phyloP scores from a whole-genome alignment of 768 basidiomycete genomes.

The Boletus sensibilis region DNA sequence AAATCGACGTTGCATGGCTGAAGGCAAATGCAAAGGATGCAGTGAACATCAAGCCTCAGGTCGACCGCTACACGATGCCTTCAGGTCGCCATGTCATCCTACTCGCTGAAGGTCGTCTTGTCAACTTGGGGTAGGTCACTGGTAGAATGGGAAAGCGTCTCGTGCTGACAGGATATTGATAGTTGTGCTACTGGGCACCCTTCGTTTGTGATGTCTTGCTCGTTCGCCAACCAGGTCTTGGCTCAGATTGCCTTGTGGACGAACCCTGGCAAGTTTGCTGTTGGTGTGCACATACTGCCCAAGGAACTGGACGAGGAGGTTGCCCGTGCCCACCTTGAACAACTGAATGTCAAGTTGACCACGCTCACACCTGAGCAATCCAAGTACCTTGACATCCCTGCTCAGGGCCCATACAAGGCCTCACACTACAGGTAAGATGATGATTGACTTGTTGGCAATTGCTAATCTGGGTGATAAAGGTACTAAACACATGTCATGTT shows the following conservation, averaged over 20 bases:
- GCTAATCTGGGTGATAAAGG: constrained; percentile 18
- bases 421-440: constrained; percentile 57
- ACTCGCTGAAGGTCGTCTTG: constrained; percentile 97
- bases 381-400: constrained; percentile 87
- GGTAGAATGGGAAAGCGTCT: background rate
- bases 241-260: constrained; percentile 99
- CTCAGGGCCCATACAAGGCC: constrained; percentile 77
- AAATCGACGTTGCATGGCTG: constrained; percentile 98
- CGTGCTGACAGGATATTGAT: constrained; percentile 8
- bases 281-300: constrained; percentile 98
- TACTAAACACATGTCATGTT: constrained; percentile 26
- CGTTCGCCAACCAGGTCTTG: constrained; percentile 97
- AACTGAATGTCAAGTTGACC: constrained; percentile 94
- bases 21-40: constrained; percentile 84
- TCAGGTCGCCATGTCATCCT: constrained; percentile 94
- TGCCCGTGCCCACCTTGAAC: constrained; percentile 89
- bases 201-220: constrained; percentile 99
- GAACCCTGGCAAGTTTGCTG: constrained; percentile 84
- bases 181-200: constrained; percentile 98
- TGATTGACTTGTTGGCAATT: background rate
- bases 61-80: constrained; percentile 94
- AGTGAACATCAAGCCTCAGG: constrained; percentile 97
- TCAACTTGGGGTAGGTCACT: constrained; percentile 83
- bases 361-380: constrained; percentile 70
- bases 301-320: constrained; percentile 99